Base-by-base conservation (phyloP, 2,329 filamentous ascomycete species). In the Cryphonectria naterciae region DNA sequence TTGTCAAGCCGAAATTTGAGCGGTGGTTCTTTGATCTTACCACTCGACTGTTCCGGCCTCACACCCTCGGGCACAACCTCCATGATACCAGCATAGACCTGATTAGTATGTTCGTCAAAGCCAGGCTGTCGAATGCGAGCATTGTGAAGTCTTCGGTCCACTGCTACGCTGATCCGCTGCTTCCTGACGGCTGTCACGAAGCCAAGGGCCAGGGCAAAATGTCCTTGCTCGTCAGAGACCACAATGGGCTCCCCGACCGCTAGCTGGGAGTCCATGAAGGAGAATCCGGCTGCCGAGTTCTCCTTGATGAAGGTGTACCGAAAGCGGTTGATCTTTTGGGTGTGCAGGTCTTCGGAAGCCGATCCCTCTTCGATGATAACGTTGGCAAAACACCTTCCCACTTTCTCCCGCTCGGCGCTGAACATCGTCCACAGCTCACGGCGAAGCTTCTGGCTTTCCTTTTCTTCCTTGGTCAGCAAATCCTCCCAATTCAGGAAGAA, bases 401-500 rank as follows among this genome's bases (percentile, higher is more conserved):
- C 86, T 77, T 92, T 93, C 80, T 99, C 94, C 63, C 96, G 91
- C 79, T 98, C 94, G 0, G 84, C 85, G 78, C 96, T 98, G 32
- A 95, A 83, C 93, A 99, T 97, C 0, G 95, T 98, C 96, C 96
- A 99, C 2, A 99, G 84, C 79, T 99, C 96, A 74, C 94, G 87
- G 73, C 94, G 90, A 74, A 94, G 92, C 77, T 93, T 97, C 78
- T 96, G 92, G 77, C 92, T 90, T 76, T 97, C 94, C 76, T 92
- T 93, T 79, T 99, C 96, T 83, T 99, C 96, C 78, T 96, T 96
- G 0, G 95, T 98, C 52, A 99, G 84, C 19, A 99, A 85, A 66
- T 91, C 88, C 80, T 99, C 96, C 96, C 96, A 99, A 78, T 96
- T 97, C 73, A 92, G 86, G 80, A 99, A 98, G 79, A 98, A 99